Percentiles rank a stretch among this genome's conserved stretches.
Conservation (phyloP, 106 monocot genomes). For the Platanthera zijinensis region DNA sequence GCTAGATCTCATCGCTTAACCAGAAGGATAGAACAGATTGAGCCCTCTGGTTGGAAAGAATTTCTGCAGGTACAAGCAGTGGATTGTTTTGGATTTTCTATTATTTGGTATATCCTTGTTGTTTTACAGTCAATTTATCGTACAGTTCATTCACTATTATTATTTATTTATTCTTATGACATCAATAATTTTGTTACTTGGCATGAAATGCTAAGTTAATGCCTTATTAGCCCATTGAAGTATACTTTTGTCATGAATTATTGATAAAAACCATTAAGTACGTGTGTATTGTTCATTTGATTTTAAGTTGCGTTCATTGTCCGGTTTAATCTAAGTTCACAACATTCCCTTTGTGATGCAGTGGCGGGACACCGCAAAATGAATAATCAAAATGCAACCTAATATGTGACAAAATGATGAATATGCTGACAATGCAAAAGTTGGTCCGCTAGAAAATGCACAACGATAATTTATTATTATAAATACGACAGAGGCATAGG, state of each 20-base stretch:
- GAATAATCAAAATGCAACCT: too few relatives aligned
- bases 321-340: not conserved
- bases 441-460: too few relatives aligned
- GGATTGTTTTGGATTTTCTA: not conserved
- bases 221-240: not conserved
- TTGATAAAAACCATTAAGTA: not conserved
- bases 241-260: not conserved
- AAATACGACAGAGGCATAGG: too few relatives aligned
- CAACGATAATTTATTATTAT: too few relatives aligned
- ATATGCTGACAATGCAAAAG: too few relatives aligned
- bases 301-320: not conserved
- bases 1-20: slow-evolving; percentile 63
- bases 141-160: not conserved
- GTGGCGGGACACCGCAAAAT: too few relatives aligned
- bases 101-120: not conserved
- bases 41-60: slow-evolving; percentile 98
- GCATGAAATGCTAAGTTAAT: not conserved
- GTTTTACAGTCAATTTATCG: not conserved
- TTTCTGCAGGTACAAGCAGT: slow-evolving; percentile 69
- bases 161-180: not conserved
- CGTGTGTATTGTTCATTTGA: not conserved
- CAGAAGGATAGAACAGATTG: slow-evolving; percentile 79
- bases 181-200: not conserved
- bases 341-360: not conserved
- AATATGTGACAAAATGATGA: too few relatives aligned